phyloP scores from a whole-genome alignment of 169 alveolate genomes.

The Eimeria sp. region DNA sequence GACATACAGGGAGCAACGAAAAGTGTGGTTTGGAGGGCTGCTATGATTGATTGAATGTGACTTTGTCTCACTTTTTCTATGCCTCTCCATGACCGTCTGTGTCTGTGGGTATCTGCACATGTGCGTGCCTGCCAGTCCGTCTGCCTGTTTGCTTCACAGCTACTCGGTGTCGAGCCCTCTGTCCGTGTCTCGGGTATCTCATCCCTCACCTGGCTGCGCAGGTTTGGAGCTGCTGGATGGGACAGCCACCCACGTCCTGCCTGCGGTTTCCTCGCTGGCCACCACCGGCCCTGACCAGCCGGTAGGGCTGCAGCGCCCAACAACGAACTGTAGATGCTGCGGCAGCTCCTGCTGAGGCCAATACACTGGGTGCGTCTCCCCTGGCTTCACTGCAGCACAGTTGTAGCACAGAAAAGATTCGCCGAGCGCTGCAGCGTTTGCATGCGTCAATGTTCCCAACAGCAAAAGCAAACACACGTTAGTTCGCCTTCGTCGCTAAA shows the following conservation, averaged over 20 bases:
- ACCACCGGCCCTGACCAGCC: conserved; percentile 90
- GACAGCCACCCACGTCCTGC: conserved; percentile 89
- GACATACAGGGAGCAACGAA: neutral
- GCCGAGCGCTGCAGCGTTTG: neutral
- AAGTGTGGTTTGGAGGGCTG: too few species aligned
- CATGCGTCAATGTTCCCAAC: too few species aligned
- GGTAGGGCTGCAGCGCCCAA: conserved; percentile 44
- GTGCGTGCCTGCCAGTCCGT: too few species aligned
- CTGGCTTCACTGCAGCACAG: conserved; percentile 68
- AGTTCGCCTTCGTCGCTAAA: neutral
- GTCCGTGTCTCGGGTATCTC: too few species aligned
- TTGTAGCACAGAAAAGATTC: too few species aligned
- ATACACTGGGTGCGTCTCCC: conserved; percentile 57
- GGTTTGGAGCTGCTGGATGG: conserved; percentile 55
- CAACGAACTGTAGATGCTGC: conserved; percentile 61
- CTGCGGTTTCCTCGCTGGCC: conserved; percentile 91
- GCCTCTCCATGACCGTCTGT: neutral
- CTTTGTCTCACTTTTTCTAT: neutral
- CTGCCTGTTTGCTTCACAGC: too few species aligned
- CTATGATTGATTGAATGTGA: too few species aligned
- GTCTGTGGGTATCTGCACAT: neutral
- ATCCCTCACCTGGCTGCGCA: conserved; percentile 42
- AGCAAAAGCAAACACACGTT: too few species aligned
- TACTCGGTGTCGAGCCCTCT: too few species aligned
- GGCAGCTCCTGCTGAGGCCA: conserved; percentile 74